Evolutionary conservation across 169 alveolate genomes (phyloP), one percentile per base, ranked within the genome.

Genomic region (Plasmodium berghei): DNA sequence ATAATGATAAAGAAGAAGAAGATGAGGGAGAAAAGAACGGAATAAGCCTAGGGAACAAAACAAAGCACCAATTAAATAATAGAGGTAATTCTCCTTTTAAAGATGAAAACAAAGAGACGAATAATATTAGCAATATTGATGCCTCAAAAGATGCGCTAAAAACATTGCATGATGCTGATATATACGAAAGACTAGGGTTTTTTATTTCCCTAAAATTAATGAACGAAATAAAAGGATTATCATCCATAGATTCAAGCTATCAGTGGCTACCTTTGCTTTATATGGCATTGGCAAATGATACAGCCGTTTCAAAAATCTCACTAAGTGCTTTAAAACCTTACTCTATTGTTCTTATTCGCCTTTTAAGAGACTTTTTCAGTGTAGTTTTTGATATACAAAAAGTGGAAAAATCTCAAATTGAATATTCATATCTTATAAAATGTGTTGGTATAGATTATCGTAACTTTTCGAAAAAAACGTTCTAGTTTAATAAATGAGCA

Each of bases 381-480:
- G 91, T 86, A 2, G 91, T 70, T 6, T 86, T 86, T 86, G 87
- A 86, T 52, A 66, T 86, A 58, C 61, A 69, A 24, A 86, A 86
- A 61, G 87, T 71, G 40, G 75, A 86, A 63, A 86, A 70, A 12
- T 71, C 91, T 1, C 86, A 62, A 71, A 49, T 86, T 59, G 87
- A 86, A n/a, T 72, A 58, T 66, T 86, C 91, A 1, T 86, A 86
- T 63, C 16, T 71, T 34, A 86, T 86, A 9, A 59, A 86, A 56
- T 86, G 91, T 61, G 91, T 86, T 10, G 91, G 91, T 16, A 62
- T 86, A 69, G 73, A 75, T 18, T 86, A 86, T 62, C 87, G 87
- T 34, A 86, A 71, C 59, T 58, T 86, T 86, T 86, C 87, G 3
- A 86, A 86, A 73, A 86, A 86, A 22, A 72, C 87, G 24, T 71